These are phyloP conservation scores for Piedraia hortae DNA, from an alignment of 2,329 filamentous ascomycete species.

Conservation along the genomic window DNA sequence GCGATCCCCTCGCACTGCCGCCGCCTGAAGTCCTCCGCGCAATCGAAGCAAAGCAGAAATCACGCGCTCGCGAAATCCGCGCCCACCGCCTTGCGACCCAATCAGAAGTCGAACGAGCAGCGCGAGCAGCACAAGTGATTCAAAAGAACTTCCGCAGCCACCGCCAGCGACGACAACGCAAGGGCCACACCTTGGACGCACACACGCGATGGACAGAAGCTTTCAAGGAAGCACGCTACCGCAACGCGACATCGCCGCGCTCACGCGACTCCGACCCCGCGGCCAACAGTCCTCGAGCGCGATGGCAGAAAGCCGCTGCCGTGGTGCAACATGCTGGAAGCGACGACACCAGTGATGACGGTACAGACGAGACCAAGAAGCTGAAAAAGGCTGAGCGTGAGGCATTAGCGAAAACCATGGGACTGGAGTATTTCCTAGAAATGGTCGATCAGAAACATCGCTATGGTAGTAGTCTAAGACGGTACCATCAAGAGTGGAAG, in stretches of 20 bases:
- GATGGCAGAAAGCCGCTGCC: slow-evolving; percentile 48
- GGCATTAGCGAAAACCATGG: slow-evolving; percentile 51
- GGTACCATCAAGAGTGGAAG: slow-evolving; percentile 70
- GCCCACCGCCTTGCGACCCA: too few relatives aligned
- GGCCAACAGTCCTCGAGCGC: slow-evolving; percentile 21
- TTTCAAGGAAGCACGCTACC: slow-evolving; percentile 22
- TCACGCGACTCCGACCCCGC: slow-evolving; percentile 11
- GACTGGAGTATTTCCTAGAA: slow-evolving; percentile 57
- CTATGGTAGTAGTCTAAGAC: slow-evolving; percentile 56
- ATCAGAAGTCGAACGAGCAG: slow-evolving; percentile 4
- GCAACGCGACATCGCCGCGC: slow-evolving; percentile 20
- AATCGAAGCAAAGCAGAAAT: slow-evolving; percentile 11
- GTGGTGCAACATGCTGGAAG: slow-evolving; percentile 46
- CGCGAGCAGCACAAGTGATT: slow-evolving; percentile 11
- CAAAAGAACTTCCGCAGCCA: slow-evolving; percentile 50
- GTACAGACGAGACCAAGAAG: slow-evolving; percentile 17
- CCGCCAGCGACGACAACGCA: slow-evolving; percentile 39
- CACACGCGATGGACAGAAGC: slow-evolving; percentile 31
- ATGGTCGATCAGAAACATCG: slow-evolving; percentile 52
- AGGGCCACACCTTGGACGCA: slow-evolving; percentile 41
- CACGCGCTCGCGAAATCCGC: slow-evolving; percentile 6
- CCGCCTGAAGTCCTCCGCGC: slow-evolving; percentile 10
- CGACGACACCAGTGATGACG: slow-evolving; percentile 30
- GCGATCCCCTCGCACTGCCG: slow-evolving; percentile 5
- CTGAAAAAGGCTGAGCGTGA: slow-evolving; percentile 30